A percentile compares a stretch with the other conserved stretches of the same genome.
Evolutionary conservation across 2,329 filamentous ascomycete genomes (phyloP).

Genomic region (Aspergillus fischeri): DNA sequence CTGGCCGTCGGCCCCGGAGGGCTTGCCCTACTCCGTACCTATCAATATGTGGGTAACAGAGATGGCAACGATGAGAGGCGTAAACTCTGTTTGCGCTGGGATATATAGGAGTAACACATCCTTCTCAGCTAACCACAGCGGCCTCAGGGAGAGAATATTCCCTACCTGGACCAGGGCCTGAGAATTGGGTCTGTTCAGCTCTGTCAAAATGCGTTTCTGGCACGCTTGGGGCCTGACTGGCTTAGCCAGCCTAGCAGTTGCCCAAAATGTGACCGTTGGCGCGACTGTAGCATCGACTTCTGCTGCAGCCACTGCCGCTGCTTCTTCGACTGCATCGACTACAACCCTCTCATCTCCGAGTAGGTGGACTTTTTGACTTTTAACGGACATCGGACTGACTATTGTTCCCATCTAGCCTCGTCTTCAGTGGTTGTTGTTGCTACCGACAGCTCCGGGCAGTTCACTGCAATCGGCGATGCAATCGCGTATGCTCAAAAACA

Average conservation of each 20-base stretch:
- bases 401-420: background rate
- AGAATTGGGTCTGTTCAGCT: too few species aligned
- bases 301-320: background rate
- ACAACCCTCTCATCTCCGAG: background rate
- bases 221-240: background rate
- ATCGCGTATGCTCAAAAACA: slow-evolving; percentile 42
- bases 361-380: background rate
- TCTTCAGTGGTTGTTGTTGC: slow-evolving; percentile 41
- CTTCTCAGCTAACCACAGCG: too few species aligned
- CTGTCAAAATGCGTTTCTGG: background rate
- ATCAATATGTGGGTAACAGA: too few species aligned
- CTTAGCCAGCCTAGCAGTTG: background rate
- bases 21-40: too few species aligned
- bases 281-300: background rate
- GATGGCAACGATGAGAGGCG: too few species aligned
- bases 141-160: too few species aligned
- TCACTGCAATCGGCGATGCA: slow-evolving; percentile 43
- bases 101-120: too few species aligned
- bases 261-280: background rate
- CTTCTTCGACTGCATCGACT: background rate
- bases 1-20: too few species aligned
- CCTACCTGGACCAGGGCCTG: too few species aligned
- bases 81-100: too few species aligned
- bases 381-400: too few species aligned
- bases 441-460: slow-evolving; percentile 42